A percentile compares a stretch with the other conserved stretches of the same genome.
Conservation (phyloP, 768 basidiomycete genomes). For the Suillus discolor region DNA sequence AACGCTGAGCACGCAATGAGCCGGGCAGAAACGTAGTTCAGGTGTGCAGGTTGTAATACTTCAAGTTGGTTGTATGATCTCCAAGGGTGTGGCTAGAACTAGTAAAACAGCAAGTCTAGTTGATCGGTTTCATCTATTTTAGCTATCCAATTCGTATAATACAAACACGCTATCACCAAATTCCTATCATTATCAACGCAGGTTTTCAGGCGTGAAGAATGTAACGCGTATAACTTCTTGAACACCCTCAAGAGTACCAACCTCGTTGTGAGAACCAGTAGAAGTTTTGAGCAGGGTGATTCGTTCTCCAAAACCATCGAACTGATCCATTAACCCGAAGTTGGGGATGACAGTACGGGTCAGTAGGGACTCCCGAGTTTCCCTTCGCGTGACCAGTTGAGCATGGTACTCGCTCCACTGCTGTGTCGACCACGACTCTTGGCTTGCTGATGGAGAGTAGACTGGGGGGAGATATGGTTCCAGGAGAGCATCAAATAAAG, state of each 20-base stretch:
- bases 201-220: background rate
- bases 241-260: constrained; percentile 66
- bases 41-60: background rate
- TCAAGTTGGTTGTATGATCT: background rate
- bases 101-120: background rate
- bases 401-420: constrained; percentile 48
- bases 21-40: background rate
- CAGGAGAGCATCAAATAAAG: constrained; percentile 68
- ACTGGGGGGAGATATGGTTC: constrained; percentile 61
- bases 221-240: constrained; percentile 54
- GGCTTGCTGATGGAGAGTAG: constrained; percentile 37
- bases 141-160: background rate
- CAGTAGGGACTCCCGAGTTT: constrained; percentile 47
- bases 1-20: background rate
- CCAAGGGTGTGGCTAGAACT: background rate
- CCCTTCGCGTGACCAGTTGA: constrained; percentile 42
- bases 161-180: background rate
- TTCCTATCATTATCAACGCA: background rate
- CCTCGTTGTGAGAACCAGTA: constrained; percentile 59
- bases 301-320: constrained; percentile 45
- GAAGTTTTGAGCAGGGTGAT: constrained; percentile 60
- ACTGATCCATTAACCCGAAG: constrained; percentile 58
- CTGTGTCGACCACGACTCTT: constrained; percentile 33
- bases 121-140: background rate
- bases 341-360: constrained; percentile 44